These are phyloP conservation scores for Entonaema liquescens DNA, from an alignment of 495 filamentous ascomycete genomes.

Conservation along the genomic window DNA sequence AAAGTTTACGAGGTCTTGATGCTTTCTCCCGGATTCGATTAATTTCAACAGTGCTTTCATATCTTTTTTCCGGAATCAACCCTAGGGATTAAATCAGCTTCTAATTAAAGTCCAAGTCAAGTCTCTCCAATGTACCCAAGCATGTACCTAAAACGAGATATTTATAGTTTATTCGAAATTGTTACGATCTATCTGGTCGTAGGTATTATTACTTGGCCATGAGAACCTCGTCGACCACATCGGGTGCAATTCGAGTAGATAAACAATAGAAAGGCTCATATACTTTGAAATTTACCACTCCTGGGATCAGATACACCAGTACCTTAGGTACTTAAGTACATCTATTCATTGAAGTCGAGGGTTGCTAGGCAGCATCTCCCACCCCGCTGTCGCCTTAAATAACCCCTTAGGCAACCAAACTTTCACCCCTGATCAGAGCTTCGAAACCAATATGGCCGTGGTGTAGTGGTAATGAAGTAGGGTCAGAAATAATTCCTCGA, in stretches of 20 bases:
- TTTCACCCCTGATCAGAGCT: background rate
- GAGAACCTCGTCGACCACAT: background rate
- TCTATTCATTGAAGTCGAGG: no score
- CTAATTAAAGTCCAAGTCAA: background rate
- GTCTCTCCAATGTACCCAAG: no score
- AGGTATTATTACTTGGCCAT: background rate
- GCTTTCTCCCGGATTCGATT: no score
- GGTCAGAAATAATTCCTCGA: background rate
- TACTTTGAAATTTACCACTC: no score
- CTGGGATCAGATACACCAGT: no score
- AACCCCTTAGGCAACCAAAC: background rate
- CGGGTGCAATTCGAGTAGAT: background rate
- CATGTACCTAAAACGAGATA: no score
- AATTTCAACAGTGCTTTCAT: no score
- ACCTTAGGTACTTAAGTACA: no score
- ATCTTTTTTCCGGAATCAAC: no score
- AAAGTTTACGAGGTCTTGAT: no score
- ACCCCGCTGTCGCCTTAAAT: slow-evolving; percentile 1
- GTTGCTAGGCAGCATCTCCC: background rate
- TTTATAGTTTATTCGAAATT: no score
- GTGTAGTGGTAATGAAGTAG: background rate
- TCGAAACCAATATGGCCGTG: background rate
- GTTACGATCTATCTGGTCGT: background rate
- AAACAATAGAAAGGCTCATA: no score
- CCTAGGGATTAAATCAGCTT: background rate